These are phyloP conservation scores for Mrakia frigida DNA, from an alignment of 768 basidiomycete species.

Conservation along the genomic window DNA sequence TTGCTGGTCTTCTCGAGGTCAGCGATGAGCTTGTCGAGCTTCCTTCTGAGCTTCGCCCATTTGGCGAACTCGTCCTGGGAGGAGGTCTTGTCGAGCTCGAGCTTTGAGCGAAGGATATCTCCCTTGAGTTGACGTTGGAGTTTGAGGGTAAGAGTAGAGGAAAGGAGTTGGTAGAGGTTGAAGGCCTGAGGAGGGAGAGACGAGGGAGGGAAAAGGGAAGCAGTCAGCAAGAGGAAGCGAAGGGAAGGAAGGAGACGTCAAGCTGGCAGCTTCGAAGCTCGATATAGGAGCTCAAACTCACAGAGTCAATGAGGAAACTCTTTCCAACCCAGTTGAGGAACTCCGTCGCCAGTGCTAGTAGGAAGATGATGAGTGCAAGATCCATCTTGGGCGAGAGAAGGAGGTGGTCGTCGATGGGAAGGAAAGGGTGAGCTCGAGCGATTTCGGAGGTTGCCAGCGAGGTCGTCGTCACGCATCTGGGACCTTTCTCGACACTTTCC, in stretches of 20 bases:
- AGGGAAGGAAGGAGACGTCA: not conserved
- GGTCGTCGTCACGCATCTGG: too few relatives aligned
- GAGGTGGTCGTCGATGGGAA: not conserved
- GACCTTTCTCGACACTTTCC: too few relatives aligned
- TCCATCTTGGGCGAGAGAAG: conserved; percentile 34
- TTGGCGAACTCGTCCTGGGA: conserved; percentile 97
- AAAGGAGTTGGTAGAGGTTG: conserved; percentile 63
- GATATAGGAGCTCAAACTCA: conserved; percentile 47
- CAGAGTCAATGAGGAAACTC: conserved; percentile 71
- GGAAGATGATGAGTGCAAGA: conserved; percentile 73
- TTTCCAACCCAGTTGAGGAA: conserved; percentile 84
- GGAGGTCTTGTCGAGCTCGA: conserved; percentile 80
- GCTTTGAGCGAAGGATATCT: conserved; percentile 71
- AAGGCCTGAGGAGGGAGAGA: conserved; percentile 56
- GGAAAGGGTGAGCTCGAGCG: not conserved
- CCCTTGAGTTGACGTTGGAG: conserved; percentile 69
- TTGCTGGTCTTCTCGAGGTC: conserved; percentile 88
- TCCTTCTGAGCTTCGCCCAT: conserved; percentile 89
- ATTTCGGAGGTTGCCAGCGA: too few relatives aligned
- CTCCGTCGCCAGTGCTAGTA: conserved; percentile 73
- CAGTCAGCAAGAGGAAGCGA: not conserved
- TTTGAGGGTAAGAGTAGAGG: conserved; percentile 50
- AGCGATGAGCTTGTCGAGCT: conserved; percentile 81
- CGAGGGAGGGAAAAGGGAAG: not conserved
- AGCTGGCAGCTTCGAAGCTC: conserved; percentile 3